A percentile compares a stretch with the other conserved stretches of the same genome.
Conservation (phyloP, 345 rosid genomes). For the Salix koriyanagi region DNA sequence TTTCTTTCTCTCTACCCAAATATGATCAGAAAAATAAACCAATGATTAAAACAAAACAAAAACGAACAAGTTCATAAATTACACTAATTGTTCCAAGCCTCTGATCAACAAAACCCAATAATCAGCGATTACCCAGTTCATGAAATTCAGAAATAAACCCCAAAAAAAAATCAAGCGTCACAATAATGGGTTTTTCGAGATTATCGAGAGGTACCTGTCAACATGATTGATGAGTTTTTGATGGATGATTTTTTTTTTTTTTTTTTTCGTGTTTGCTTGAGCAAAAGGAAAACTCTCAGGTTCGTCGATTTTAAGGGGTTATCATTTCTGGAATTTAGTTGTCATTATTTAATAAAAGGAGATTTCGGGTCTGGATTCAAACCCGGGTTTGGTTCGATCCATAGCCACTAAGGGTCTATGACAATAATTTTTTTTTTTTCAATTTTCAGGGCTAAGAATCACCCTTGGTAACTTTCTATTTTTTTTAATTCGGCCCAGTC, state of each 20-base stretch:
- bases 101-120: background rate
- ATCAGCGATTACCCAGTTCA: slow-evolving; percentile 13
- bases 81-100: background rate
- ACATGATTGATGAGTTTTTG: slow-evolving; percentile 38
- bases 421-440: no score
- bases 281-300: slow-evolving; percentile 36
- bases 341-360: background rate
- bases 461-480: no score
- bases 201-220: slow-evolving; percentile 41
- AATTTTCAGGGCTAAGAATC: no score
- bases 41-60: background rate
- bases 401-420: background rate
- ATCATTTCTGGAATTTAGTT: background rate
- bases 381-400: background rate
- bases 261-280: slow-evolving; percentile 42
- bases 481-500: no score
- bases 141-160: slow-evolving; percentile 8
- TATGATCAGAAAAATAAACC: background rate
- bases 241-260: background rate
- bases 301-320: background rate
- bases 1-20: background rate
- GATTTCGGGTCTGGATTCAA: background rate
- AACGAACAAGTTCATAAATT: background rate
- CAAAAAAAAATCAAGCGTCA: background rate
- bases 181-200: background rate